Percentiles rank a stretch among this genome's conserved stretches.
These are phyloP conservation scores for Tripterygium wilfordii DNA, from an alignment of 177 flowering plant species.

Conservation along the genomic window DNA sequence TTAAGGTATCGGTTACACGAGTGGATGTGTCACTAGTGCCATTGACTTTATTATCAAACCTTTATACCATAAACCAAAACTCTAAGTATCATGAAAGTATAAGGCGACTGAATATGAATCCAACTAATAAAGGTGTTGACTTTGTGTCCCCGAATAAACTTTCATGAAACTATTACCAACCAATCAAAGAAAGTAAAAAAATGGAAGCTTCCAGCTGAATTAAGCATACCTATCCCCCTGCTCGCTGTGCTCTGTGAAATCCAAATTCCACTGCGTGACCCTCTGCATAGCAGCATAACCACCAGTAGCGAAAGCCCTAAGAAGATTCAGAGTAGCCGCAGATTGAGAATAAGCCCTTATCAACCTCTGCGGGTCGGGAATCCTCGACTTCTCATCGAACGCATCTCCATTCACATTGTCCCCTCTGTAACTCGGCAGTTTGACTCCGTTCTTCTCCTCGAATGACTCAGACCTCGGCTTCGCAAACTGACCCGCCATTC, in stretches of 20 bases:
- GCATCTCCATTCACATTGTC: constrained; percentile 86
- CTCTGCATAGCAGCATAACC: constrained; percentile 96
- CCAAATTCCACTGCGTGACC: constrained; percentile 86
- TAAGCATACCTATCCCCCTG: constrained; percentile 72
- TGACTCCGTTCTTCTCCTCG: constrained; percentile 84
- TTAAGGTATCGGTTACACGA: too few relatives aligned
- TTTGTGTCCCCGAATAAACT: too few relatives aligned
- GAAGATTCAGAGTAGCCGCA: constrained; percentile 74
- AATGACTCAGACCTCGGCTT: constrained; percentile 77
- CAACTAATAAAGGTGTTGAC: too few relatives aligned
- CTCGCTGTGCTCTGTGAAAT: constrained; percentile 80
- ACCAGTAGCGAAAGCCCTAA: constrained; percentile 90
- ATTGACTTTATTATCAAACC: too few relatives aligned
- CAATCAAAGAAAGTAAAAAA: background rate
- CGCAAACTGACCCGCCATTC: constrained; percentile 98
- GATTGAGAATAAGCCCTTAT: constrained; percentile 80
- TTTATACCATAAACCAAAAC: too few relatives aligned
- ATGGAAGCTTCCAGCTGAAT: background rate
- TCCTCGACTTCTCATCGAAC: constrained; percentile 63
- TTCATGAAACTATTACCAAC: background rate
- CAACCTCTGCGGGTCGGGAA: constrained; percentile 84
- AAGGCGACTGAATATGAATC: too few relatives aligned
- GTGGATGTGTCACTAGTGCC: too few relatives aligned
- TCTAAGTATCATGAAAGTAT: too few relatives aligned
- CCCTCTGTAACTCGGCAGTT: constrained; percentile 89